Evolutionary conservation across 176 grass and related monocot genomes (phyloP).

Genomic region (Triticum aestivum): IWGSC_CS_RefSeq_v2.1 NC_057809.1:590684793-590685292

Average conservation of each 20-base stretch:
- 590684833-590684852: slow-evolving; percentile 89
- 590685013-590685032: slow-evolving; percentile 59
- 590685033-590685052: slow-evolving; percentile 86
- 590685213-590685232: slow-evolving; percentile 58
- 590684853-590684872: slow-evolving; percentile 75
- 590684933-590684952: slow-evolving; percentile 82
- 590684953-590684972: slow-evolving; percentile 85
- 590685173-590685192: slow-evolving; percentile 64
- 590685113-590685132: slow-evolving; percentile 79
- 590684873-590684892: slow-evolving; percentile 60
- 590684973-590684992: slow-evolving; percentile 83
- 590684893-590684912: slow-evolving; percentile 95
- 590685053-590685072: slow-evolving; percentile 79
- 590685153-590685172: slow-evolving; percentile 64
- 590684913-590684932: slow-evolving; percentile 81
- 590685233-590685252: slow-evolving; percentile 54
- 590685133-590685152: slow-evolving; percentile 61
- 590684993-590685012: slow-evolving; percentile 81
- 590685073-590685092: slow-evolving; percentile 81
- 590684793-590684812: slow-evolving; percentile 82
- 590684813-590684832: slow-evolving; percentile 78
- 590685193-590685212: slow-evolving; percentile 75
- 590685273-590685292: slow-evolving; percentile 69
- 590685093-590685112: slow-evolving; percentile 85
- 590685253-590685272: slow-evolving; percentile 54